These are phyloP conservation scores for Didymella segeticola DNA, from an alignment of 2,329 filamentous ascomycete species.

Conservation along the genomic window DNA sequence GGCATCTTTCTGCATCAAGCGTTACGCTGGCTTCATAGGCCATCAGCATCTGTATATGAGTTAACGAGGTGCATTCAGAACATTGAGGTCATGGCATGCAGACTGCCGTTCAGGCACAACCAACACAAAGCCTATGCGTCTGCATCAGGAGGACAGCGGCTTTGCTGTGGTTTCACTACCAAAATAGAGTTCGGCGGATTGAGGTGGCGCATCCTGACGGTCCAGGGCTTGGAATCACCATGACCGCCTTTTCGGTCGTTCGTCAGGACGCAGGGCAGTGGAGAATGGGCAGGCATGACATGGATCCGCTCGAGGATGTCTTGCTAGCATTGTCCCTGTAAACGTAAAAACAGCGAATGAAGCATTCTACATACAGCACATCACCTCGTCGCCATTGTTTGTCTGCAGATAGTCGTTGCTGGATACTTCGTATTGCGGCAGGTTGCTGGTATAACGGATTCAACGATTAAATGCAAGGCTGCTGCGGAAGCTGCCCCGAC, in stretches of 20 bases:
- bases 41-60: background rate
- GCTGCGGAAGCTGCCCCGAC: conserved; percentile 11
- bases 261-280: conserved; percentile 11
- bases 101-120: background rate
- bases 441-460: background rate
- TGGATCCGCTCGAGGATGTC: background rate
- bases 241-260: conserved; percentile 1
- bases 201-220: background rate
- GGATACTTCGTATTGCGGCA: no score
- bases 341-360: background rate
- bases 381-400: background rate
- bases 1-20: background rate
- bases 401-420: background rate
- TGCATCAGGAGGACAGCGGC: background rate
- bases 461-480: background rate
- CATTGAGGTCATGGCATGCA: background rate
- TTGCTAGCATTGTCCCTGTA: conserved; percentile 1
- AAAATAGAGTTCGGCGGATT: background rate
- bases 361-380: background rate
- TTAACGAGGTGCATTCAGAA: background rate
- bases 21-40: background rate
- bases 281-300: conserved; percentile 1
- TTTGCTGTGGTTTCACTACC: background rate
- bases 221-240: background rate
- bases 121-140: background rate